Base-by-base conservation (phyloP, 805 yeast genomes). In the Starmerella riodocensis region DNA sequence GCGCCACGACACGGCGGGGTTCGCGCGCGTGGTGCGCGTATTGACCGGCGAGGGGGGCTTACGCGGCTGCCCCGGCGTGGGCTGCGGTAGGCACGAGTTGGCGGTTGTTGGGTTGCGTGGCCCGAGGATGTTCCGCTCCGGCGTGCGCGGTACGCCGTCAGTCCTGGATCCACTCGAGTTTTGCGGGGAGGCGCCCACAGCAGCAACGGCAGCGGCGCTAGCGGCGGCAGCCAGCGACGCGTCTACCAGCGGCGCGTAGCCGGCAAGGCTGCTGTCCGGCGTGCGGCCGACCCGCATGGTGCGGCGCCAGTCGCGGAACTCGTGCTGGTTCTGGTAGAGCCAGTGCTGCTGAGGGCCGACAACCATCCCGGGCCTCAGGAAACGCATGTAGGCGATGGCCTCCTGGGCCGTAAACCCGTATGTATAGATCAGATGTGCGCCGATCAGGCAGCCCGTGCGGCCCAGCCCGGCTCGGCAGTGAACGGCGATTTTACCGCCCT, bases 341-440 rank as follows among this genome's bases (percentile, higher is more conserved):
- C 98, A 91, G 63, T 91, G 98, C 58, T 91, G 98, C 60, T 91
- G 98, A 2, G 98, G 98, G 0, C 98, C 98, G 23, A 91, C 98
- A n/a, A 91, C 96, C 98, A 91, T 91, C 30, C 98, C 98, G 0
- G 98, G 98, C 50, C 98, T 73, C 47, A 91, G 70, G 73, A 91
- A 81, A 58, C 98, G 71, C 88, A 91, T 81, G 56, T 85, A 91
- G 1, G 88, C 94, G 52, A 91, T 91, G 60, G 94, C 91, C 60
- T 91, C 98, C 57, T 73, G 80, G 3, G 98, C 98, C 4, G 97
- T 91, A 57, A 91, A 91, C 0, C 96, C 96, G 58, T 88, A 91
- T 2, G 94, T 84, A 57, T 91, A 91, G 36, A 91, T 91, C 49
- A 91, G 67, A 60, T 88, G 94, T 0, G 98, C 98, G 6, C 98